phyloP scores from a whole-genome alignment of 371 early-diverging fungal species.

The Smittium mucronatum region DNA sequence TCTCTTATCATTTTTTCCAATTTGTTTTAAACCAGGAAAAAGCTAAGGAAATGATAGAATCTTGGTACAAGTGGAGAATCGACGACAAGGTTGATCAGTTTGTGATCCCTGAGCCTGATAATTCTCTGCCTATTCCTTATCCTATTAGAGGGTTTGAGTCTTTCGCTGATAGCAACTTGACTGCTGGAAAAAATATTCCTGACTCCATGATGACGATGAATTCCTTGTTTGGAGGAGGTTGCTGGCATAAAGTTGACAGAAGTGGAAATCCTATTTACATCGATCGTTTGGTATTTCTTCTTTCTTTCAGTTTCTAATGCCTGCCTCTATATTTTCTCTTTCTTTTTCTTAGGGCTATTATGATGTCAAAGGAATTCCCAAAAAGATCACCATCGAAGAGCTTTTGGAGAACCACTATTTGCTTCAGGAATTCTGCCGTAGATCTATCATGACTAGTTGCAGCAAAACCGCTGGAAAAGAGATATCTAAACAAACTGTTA shows the following conservation, averaged over 20 bases:
- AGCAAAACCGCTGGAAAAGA: slow-evolving; percentile 45
- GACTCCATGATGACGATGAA: slow-evolving; percentile 51
- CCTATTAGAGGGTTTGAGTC: slow-evolving; percentile 54
- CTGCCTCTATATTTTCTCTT: slow-evolving; percentile 10
- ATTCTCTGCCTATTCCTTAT: slow-evolving; percentile 52
- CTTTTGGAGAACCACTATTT: slow-evolving; percentile 57
- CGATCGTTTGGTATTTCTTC: slow-evolving; percentile 49
- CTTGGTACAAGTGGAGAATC: slow-evolving; percentile 55
- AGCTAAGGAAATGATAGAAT: slow-evolving; percentile 51
- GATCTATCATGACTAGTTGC: slow-evolving; percentile 57
- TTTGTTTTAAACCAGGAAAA: slow-evolving; percentile 32
- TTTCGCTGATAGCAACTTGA: slow-evolving; percentile 54
- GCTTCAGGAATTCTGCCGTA: slow-evolving; percentile 60
- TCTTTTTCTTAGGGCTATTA: slow-evolving; percentile 23
- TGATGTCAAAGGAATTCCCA: slow-evolving; percentile 56
- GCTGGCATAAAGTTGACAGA: slow-evolving; percentile 68
- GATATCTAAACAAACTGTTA: slow-evolving; percentile 63
- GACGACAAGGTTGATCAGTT: slow-evolving; percentile 49
- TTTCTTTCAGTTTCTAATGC: neutral
- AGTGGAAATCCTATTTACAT: slow-evolving; percentile 68
- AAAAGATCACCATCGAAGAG: slow-evolving; percentile 45
- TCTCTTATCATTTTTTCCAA: neutral
- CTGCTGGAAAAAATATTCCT: slow-evolving; percentile 41
- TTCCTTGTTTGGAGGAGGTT: slow-evolving; percentile 62
- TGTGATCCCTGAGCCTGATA: slow-evolving; percentile 47